phyloP scores from a whole-genome alignment of 2,329 filamentous ascomycete genomes.

The Ophiocordyceps camponoti-rufipedis region DNA sequence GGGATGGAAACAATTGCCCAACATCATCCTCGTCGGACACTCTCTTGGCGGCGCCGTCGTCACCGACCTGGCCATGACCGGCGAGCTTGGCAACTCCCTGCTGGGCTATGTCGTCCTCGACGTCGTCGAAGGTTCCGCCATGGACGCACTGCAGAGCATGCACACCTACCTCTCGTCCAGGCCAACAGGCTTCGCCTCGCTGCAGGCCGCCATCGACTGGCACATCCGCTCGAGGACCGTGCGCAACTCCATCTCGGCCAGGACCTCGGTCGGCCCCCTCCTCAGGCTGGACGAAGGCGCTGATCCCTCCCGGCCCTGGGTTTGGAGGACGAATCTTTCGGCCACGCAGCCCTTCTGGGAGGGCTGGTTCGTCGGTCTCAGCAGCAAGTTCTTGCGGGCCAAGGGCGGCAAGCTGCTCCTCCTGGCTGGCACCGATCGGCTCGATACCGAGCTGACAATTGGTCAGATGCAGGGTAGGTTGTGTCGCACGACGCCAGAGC shows the following conservation, averaged over 20 bases:
- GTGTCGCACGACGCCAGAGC: background rate
- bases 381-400: slow-evolving; percentile 68
- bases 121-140: slow-evolving; percentile 88
- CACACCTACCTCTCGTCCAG: slow-evolving; percentile 73
- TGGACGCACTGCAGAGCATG: slow-evolving; percentile 91
- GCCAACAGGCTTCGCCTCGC: slow-evolving; percentile 57
- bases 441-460: slow-evolving; percentile 86
- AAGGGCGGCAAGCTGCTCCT: slow-evolving; percentile 71
- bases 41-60: slow-evolving; percentile 85
- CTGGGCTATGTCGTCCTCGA: slow-evolving; percentile 83
- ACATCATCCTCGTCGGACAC: slow-evolving; percentile 72
- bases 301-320: slow-evolving; percentile 36
- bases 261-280: slow-evolving; percentile 71
- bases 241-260: slow-evolving; percentile 64
- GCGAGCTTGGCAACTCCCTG: slow-evolving; percentile 45
- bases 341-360: slow-evolving; percentile 86
- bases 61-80: slow-evolving; percentile 58
- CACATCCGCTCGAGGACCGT: slow-evolving; percentile 79
- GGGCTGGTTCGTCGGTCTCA: slow-evolving; percentile 79
- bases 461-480: slow-evolving; percentile 80
- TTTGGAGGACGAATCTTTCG: slow-evolving; percentile 71
- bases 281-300: slow-evolving; percentile 30
- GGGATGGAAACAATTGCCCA: slow-evolving; percentile 56
- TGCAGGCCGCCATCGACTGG: slow-evolving; percentile 79
- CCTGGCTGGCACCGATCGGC: slow-evolving; percentile 71